Evolutionary conservation across 805 yeast species (phyloP).

Genomic region (Candida ipomoeae): DNA sequence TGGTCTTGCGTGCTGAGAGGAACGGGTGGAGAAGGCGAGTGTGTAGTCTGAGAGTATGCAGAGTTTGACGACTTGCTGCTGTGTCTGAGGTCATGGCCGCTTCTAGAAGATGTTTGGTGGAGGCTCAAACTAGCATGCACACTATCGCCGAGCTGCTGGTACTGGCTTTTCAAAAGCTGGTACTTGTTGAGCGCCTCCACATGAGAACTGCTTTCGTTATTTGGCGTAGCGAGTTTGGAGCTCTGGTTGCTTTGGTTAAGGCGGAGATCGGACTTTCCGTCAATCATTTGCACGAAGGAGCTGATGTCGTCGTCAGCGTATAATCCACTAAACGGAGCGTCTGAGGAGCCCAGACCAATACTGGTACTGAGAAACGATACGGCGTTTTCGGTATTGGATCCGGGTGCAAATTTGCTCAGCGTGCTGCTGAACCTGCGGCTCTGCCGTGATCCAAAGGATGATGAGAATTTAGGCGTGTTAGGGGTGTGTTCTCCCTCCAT

Average conservation of each 20-base stretch:
- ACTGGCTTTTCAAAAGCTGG: constrained; percentile 49
- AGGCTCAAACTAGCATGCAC: constrained; percentile 47
- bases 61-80: constrained; percentile 5
- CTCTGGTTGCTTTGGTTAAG: constrained; percentile 21
- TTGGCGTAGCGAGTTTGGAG: constrained; percentile 14
- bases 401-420: constrained; percentile 10
- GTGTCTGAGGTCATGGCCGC: constrained; percentile 5
- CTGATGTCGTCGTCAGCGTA: constrained; percentile 57
- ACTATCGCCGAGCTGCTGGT: constrained; percentile 54
- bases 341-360: constrained; percentile 34
- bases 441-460: constrained; percentile 67
- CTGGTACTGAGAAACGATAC: constrained; percentile 30
- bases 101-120: constrained; percentile 18
- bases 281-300: constrained; percentile 69
- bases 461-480: constrained; percentile 57
- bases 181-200: constrained; percentile 48
- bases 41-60: constrained; percentile 15
- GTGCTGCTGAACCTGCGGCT: constrained; percentile 46
- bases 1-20: constrained; percentile 26
- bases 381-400: constrained; percentile 20
- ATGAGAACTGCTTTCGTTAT: constrained; percentile 19
- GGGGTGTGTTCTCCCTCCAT: constrained; percentile 26
- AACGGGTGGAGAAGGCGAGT: constrained; percentile 13
- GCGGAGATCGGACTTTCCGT: constrained; percentile 54
- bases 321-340: constrained; percentile 38